phyloP scores from a whole-genome alignment of 768 basidiomycete species.

The Dacryopinax primogenitus region DNA sequence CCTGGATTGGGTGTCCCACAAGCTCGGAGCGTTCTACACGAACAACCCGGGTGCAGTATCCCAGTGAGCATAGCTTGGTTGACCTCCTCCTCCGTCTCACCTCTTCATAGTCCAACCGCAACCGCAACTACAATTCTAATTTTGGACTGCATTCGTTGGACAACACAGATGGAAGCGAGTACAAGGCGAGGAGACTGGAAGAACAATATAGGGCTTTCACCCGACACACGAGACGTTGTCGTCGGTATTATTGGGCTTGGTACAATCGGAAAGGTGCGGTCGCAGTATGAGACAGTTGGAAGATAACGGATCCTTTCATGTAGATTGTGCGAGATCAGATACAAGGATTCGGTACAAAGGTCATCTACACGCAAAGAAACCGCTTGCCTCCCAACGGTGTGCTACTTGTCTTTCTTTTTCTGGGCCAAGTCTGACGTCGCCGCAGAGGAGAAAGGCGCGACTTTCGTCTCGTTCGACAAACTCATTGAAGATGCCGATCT shows the following conservation, averaged over 20 bases:
- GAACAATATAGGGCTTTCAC: slow-evolving; percentile 11
- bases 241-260: slow-evolving; percentile 30
- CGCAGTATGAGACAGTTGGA: not conserved
- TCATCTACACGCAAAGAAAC: slow-evolving; percentile 26
- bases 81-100: not conserved
- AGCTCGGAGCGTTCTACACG: slow-evolving; percentile 18
- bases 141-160: slow-evolving; percentile 11
- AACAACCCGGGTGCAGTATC: slow-evolving; percentile 22
- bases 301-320: not conserved
- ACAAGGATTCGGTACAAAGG: slow-evolving; percentile 24
- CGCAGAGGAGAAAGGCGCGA: slow-evolving; percentile 20
- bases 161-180: slow-evolving; percentile 1
- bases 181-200: slow-evolving; percentile 19
- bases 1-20: slow-evolving; percentile 23
- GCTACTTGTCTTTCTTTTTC: not conserved
- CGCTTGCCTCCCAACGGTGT: slow-evolving; percentile 18
- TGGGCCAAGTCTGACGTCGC: not conserved
- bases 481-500: slow-evolving; percentile 21
- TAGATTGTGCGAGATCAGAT: slow-evolving; percentile 20
- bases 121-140: slow-evolving; percentile 18
- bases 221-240: slow-evolving; percentile 16
- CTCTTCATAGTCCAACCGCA: slow-evolving; percentile 10
- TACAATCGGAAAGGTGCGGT: slow-evolving; percentile 25
- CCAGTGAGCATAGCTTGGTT: slow-evolving; percentile 8
- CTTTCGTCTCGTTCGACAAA: slow-evolving; percentile 22